Conservation (phyloP, 805 yeast genomes). For the Lachancea sp. region DNA sequence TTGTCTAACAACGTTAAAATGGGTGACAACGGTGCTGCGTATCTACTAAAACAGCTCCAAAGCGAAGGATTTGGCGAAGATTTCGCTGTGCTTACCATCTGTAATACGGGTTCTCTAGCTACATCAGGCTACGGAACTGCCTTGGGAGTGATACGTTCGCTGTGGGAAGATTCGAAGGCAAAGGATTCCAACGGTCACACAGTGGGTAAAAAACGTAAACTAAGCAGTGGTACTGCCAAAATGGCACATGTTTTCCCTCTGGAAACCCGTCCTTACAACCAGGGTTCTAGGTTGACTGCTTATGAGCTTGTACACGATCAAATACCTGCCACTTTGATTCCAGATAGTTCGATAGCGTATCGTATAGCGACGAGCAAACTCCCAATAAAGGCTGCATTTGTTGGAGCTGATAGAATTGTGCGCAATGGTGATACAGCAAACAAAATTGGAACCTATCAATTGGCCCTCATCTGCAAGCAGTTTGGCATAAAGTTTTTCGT, state of each 20-base stretch:
- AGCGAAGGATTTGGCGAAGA: slow-evolving; percentile 51
- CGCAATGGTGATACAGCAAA: slow-evolving; percentile 93
- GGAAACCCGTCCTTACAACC: slow-evolving; percentile 95
- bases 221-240: slow-evolving; percentile 35
- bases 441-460: slow-evolving; percentile 90
- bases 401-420: slow-evolving; percentile 94
- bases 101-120: slow-evolving; percentile 95
- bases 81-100: slow-evolving; percentile 80
- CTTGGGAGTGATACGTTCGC: slow-evolving; percentile 79
- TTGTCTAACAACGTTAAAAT: slow-evolving; percentile 68
- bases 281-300: slow-evolving; percentile 90
- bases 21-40: slow-evolving; percentile 77
- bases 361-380: slow-evolving; percentile 43
- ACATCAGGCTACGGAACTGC: slow-evolving; percentile 99
- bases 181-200: slow-evolving; percentile 17
- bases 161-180: slow-evolving; percentile 40
- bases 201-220: slow-evolving; percentile 19
- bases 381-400: slow-evolving; percentile 83
- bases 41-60: slow-evolving; percentile 43
- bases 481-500: slow-evolving; percentile 76
- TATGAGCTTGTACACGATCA: slow-evolving; percentile 80
- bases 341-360: slow-evolving; percentile 89
- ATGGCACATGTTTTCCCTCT: slow-evolving; percentile 74
- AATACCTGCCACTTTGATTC: slow-evolving; percentile 81
- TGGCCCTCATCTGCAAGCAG: slow-evolving; percentile 64